Conservation (phyloP, 176 grass and related monocot species). For the Saccharum officinarum region DNA sequence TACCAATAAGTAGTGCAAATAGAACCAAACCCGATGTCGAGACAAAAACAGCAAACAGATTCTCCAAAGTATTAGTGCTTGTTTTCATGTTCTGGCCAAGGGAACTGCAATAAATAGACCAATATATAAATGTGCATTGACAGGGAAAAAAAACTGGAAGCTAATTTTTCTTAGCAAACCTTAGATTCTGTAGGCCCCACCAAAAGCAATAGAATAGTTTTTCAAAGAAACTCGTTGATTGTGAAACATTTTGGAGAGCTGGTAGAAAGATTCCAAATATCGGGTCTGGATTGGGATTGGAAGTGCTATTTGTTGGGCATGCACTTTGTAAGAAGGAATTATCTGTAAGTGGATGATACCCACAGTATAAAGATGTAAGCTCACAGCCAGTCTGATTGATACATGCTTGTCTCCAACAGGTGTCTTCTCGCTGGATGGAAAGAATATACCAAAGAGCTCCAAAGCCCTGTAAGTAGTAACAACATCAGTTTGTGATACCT, state of each 20-base stretch:
- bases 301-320: constrained; percentile 42
- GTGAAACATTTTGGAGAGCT: constrained; percentile 65
- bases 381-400: constrained; percentile 6
- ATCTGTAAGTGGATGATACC: constrained; percentile 1
- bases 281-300: constrained; percentile 21
- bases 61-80: constrained; percentile 86
- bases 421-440: constrained; percentile 70
- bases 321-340: constrained; percentile 39
- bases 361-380: constrained; percentile 62
- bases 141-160: not conserved
- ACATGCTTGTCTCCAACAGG: constrained; percentile 79
- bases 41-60: constrained; percentile 82
- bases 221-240: constrained; percentile 70
- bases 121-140: not conserved
- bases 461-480: constrained; percentile 59
- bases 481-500: constrained; percentile 26
- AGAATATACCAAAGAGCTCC: constrained; percentile 96
- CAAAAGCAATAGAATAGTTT: constrained; percentile 99
- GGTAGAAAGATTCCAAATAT: constrained; percentile 73
- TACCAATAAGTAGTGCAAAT: constrained; percentile 97
- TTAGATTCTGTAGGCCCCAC: constrained; percentile 98
- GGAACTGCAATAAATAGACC: constrained; percentile 69
- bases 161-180: constrained; percentile 42
- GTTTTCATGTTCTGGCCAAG: constrained; percentile 88
- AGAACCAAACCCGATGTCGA: constrained; percentile 84